Evolutionary conservation across 768 basidiomycete species (phyloP), one percentile per base, ranked within the genome.

Genomic region (Chiua virens): DNA sequence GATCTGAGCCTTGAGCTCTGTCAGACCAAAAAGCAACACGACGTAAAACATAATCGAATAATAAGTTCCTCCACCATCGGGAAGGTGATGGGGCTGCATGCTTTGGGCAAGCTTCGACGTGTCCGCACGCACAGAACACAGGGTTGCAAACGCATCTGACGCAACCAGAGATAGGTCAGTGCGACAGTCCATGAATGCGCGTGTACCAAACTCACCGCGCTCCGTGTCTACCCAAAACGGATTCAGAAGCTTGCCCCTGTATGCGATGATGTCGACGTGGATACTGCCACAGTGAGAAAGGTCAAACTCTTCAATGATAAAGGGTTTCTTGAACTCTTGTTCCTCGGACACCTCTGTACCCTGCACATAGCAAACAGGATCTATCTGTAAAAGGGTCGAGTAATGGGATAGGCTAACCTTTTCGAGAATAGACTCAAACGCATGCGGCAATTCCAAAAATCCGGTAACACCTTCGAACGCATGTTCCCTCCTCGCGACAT

Each of bases 1-100:
- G n/a, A 81, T 71, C 45, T 79, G 75, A 0, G 79, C 79, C 60
- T 75, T 75, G 46, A 81, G 55, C 46, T 82, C 81, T 11, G 79
- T 81, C 28, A 77, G 57, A 1, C 79, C 81, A 50, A 82, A 79
- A 1, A 75, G 62, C 13, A 82, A 51, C n/a, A 81, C 67, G 13
- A 82, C 60, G 22, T 64, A 54, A 25, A 25, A 25, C 25, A 25
- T 25, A 8, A 25, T 25, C 25, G 25, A 25, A 25, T 25, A 25
- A 25, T 25, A 25, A 38, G 47, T 59, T 8, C 38, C 20, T 18
- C 18, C 28, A n/a, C 52, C 51, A 11, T 32, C 51, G 8, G 21
- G 36, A 5, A 45, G 25, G 38, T 4, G 20, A 48, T 20, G 32
- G 0, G 37, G 37, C 4, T 3, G 9, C 14, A 65, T 23, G 13